A percentile compares a stretch with the other conserved stretches of the same genome.
Evolutionary conservation across 2,329 filamentous ascomycete genomes (phyloP).

Genomic region (Neopestalotiopsis sp.): DNA sequence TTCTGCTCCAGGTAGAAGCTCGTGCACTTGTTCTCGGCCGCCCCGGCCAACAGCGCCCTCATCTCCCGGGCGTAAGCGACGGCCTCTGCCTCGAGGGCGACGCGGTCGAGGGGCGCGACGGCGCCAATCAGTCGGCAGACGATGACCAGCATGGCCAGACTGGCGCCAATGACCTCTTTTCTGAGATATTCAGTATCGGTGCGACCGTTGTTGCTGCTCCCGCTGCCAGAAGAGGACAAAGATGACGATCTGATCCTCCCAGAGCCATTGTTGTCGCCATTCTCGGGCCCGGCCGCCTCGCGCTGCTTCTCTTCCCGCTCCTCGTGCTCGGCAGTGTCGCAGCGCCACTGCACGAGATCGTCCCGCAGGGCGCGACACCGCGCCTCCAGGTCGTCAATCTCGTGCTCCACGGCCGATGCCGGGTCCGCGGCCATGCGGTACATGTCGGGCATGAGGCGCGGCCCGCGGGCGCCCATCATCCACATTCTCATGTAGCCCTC

Average conservation of each 20-base stretch:
- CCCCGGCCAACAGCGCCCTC: conserved; percentile 10
- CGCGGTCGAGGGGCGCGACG: conserved; percentile 10
- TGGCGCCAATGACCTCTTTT: conserved; percentile 18
- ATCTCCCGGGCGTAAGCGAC: conserved; percentile 3
- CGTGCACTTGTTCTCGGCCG: conserved; percentile 13
- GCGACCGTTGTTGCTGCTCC: not conserved
- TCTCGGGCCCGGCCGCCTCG: not conserved
- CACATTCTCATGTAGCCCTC: conserved; percentile 16
- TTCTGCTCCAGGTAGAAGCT: conserved; percentile 21
- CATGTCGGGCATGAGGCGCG: conserved; percentile 17
- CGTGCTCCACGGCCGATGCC: not conserved
- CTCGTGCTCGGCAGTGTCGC: not conserved
- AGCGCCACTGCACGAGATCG: conserved; percentile 16
- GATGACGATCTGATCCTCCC: not conserved
- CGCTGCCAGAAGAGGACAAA: not conserved
- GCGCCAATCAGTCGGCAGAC: conserved; percentile 14
- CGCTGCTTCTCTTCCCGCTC: not conserved
- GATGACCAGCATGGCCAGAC: conserved; percentile 1
- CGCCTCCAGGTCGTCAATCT: conserved; percentile 16
- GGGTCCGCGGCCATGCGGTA: not conserved
- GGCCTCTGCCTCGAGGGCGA: conserved; percentile 12
- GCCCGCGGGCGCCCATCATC: conserved; percentile 14
- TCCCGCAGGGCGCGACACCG: not conserved
- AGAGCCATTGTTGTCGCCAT: not conserved
- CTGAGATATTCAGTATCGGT: not conserved